These are phyloP conservation scores for Porcisia deanei DNA, from an alignment of 208 protist species.

Conservation along the genomic window DNA sequence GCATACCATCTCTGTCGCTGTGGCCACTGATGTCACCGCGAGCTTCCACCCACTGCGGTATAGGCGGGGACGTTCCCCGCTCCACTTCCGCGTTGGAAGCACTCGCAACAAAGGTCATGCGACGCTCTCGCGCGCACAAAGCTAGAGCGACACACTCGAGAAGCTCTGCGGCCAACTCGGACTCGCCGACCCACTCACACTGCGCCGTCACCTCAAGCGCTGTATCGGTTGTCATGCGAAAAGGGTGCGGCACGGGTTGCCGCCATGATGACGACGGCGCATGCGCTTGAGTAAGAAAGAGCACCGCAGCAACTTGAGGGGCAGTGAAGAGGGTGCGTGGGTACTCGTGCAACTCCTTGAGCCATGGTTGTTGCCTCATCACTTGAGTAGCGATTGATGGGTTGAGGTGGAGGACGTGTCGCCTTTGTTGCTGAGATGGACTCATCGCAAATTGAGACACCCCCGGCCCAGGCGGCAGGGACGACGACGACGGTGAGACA, in stretches of 20 bases:
- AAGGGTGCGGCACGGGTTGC: not conserved
- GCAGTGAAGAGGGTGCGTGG: conserved; percentile 6
- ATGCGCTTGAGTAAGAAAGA: not conserved
- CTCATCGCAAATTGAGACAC: no score
- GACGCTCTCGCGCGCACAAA: not conserved
- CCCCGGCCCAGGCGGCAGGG: no score
- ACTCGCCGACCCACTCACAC: conserved; percentile 16
- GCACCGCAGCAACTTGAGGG: conserved; percentile 12
- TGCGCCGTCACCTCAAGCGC: conserved; percentile 12
- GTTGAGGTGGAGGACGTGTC: conserved; percentile 18
- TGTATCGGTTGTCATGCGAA: conserved; percentile 2
- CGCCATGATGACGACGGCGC: not conserved
- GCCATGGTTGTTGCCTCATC: conserved; percentile 22
- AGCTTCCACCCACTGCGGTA: conserved; percentile 6
- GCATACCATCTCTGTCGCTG: not conserved
- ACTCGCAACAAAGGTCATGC: not conserved
- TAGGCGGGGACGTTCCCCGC: not conserved
- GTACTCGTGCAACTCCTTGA: conserved; percentile 24
- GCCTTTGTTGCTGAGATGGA: not conserved
- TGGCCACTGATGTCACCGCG: not conserved
- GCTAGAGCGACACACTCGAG: not conserved
- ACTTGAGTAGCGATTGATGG: not conserved
- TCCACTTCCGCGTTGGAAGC: no score
- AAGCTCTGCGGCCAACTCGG: conserved; percentile 1
- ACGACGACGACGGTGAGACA: no score